Percentiles rank a stretch among this genome's conserved stretches.
These are phyloP conservation scores for Trichoderma reesei DNA, from an alignment of 495 filamentous ascomycete genomes.

Conservation along the genomic window DNA sequence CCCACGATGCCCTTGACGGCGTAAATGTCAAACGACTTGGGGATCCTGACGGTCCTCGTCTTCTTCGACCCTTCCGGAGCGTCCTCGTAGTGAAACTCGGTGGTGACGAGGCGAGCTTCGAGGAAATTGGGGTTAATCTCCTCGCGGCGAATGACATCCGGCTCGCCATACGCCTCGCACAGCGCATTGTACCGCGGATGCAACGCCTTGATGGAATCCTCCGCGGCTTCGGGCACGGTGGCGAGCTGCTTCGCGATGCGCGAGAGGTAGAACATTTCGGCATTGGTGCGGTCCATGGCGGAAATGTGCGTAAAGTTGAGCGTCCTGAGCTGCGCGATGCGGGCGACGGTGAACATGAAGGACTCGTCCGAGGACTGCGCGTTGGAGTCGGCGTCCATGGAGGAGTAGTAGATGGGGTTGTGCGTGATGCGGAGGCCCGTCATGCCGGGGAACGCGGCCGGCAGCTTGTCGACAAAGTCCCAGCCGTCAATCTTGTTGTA, in stretches of 20 bases:
- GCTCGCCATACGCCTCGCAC: conserved; percentile 62
- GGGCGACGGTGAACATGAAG: conserved; percentile 81
- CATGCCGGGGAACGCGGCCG: conserved; percentile 57
- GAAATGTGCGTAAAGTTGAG: conserved; percentile 77
- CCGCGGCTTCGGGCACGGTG: conserved; percentile 42
- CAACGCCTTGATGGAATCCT: conserved; percentile 39
- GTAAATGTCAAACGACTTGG: conserved; percentile 69
- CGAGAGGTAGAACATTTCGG: conserved; percentile 85
- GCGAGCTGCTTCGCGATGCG: conserved; percentile 68
- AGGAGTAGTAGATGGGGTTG: conserved; percentile 68
- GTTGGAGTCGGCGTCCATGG: conserved; percentile 36
- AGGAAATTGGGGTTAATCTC: conserved; percentile 56
- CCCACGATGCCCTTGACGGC: conserved; percentile 68
- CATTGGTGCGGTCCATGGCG: conserved; percentile 63
- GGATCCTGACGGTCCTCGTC: conserved; percentile 45
- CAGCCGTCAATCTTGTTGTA: conserved; percentile 67
- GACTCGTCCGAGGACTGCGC: conserved; percentile 57
- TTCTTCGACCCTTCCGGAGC: conserved; percentile 17
- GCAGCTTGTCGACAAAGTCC: conserved; percentile 58
- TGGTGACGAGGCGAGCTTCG: conserved; percentile 59
- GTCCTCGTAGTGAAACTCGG: conserved; percentile 41
- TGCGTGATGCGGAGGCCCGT: conserved; percentile 63
- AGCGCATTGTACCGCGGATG: conserved; percentile 66
- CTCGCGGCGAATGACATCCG: conserved; percentile 41
- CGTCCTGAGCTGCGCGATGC: conserved; percentile 51